Evolutionary conservation across 768 basidiomycete species (phyloP), one percentile per base, ranked within the genome.

Genomic region (Atractiella rhizophila): DNA sequence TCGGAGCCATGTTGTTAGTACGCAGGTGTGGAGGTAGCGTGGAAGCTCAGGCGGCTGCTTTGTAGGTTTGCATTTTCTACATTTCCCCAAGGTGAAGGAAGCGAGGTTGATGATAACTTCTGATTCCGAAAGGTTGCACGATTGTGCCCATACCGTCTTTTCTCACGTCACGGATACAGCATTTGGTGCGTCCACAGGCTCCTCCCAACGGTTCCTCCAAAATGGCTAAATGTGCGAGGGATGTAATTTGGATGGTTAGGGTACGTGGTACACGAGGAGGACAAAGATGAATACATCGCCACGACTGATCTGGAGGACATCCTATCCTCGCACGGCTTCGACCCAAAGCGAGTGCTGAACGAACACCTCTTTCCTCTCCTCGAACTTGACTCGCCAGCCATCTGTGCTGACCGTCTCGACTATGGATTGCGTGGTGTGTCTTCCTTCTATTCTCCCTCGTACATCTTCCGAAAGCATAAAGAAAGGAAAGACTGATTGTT

Each of bases 191-290:
- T n/a, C n/a, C n/a, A n/a, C n/a, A n/a, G n/a, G n/a, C n/a, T n/a
- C n/a, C n/a, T n/a, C n/a, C n/a, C n/a, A n/a, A n/a, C n/a, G n/a
- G n/a, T 23, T 25, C 13, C 13, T 13, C 13, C 13, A 13, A 12
- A 25, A 36, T 26, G 13, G 20, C 20, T 19, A 20, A 37, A 34
- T 29, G 15, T 15, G 11, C n/a, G 13, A 39, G 37, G 11, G 19
- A 13, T 19, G 32, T 16, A 12, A 35, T 48, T 16, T 42, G 44
- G 27, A 28, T n/a, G 2, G 45, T 49, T 49, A 18, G 46, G 41
- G 19, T 47, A 42, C 23, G 47, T 49, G 15, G 41, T 49, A 16
- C 48, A 49, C 20, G 48, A 49, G 31, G 40, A 39, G 4, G 48
- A 49, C 37, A 49, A 49, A 34, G 15, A 21, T 11, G 27, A 40